Conservation (phyloP, 495 filamentous ascomycete genomes). For the Barbatosphaeria neglecta region DNA sequence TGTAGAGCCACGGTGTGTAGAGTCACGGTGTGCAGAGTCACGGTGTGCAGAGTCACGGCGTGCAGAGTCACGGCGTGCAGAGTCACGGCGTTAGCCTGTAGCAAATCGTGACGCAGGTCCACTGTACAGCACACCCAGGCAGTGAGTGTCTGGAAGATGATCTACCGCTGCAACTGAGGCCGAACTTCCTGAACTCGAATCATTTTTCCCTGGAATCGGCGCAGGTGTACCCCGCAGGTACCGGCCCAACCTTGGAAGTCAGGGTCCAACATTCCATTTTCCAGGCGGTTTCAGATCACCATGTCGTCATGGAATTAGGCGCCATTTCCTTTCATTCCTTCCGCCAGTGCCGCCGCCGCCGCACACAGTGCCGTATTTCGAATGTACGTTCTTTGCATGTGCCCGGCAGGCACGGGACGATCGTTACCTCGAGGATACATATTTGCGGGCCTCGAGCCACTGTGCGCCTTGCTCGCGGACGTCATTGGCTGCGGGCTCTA, state of each 20-base stretch:
- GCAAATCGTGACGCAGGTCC: too few species aligned
- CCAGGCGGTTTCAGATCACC: too few species aligned
- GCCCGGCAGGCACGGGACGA: too few species aligned
- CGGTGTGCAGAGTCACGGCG: too few species aligned
- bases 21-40: too few species aligned
- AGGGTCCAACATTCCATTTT: background rate
- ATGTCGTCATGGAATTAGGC: background rate
- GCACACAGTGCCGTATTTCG: too few species aligned
- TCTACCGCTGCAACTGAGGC: background rate
- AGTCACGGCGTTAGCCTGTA: too few species aligned
- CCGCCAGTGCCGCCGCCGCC: background rate
- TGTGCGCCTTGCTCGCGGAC: background rate
- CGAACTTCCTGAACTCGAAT: background rate
- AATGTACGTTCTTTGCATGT: too few species aligned
- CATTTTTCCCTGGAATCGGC: background rate
- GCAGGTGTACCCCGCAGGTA: background rate
- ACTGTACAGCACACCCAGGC: too few species aligned
- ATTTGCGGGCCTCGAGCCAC: too few species aligned
- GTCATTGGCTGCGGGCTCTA: background rate
- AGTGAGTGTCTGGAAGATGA: background rate
- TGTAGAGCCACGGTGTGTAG: too few species aligned
- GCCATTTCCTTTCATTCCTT: background rate
- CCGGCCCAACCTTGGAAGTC: background rate
- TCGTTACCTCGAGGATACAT: background rate
- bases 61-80: too few species aligned